Conservation (phyloP, 345 rosid species). For the Brassica napus region DNA sequence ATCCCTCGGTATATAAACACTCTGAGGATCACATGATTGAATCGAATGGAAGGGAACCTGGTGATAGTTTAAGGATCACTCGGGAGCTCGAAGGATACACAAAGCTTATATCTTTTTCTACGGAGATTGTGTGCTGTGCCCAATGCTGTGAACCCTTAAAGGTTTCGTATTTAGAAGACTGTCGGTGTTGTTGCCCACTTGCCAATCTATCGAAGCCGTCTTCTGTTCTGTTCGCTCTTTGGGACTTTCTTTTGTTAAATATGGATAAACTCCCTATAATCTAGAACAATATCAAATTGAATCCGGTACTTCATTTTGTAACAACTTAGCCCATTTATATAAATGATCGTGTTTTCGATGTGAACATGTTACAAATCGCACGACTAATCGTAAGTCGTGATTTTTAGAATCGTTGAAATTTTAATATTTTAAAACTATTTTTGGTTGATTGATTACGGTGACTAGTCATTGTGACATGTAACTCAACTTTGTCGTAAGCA, state of each 20-base stretch:
- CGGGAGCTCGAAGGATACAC: neutral
- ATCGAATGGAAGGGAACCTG: slow-evolving; percentile 25
- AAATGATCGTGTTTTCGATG: no score
- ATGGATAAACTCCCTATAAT: neutral
- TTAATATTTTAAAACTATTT: no score
- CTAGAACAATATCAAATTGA: neutral
- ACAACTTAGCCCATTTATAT: neutral
- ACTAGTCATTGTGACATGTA: no score
- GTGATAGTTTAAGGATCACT: neutral
- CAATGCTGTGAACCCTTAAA: slow-evolving; percentile 5
- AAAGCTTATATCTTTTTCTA: slow-evolving; percentile 1
- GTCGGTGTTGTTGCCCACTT: slow-evolving; percentile 22
- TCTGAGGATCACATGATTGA: neutral
- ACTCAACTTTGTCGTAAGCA: no score
- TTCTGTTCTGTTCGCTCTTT: neutral
- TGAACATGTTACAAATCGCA: no score
- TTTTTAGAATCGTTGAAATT: no score
- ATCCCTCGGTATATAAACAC: neutral
- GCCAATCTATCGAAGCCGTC: slow-evolving; percentile 27
- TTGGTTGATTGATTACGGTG: no score
- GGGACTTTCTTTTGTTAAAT: neutral
- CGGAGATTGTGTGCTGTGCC: neutral
- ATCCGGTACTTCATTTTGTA: neutral
- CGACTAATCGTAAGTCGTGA: no score
- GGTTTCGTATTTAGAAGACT: neutral